Conservation (phyloP, 2,329 filamentous ascomycete genomes). For the Colletotrichum sp. region DNA sequence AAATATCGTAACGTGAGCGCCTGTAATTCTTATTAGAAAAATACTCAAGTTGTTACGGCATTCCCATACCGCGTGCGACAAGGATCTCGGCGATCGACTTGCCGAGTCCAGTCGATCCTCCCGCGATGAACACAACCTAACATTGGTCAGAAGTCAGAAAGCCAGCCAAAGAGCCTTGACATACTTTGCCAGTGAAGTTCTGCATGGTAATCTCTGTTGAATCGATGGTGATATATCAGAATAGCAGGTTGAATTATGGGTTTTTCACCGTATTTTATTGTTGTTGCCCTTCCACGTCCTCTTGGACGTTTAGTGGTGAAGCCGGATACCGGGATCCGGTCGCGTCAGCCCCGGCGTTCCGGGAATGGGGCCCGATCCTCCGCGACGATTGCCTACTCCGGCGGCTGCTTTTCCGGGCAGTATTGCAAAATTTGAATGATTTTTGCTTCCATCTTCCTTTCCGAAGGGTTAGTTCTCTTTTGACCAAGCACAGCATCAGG, state of each 20-base stretch:
- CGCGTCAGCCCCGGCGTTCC: background rate
- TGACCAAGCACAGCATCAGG: background rate
- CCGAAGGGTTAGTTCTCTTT: background rate
- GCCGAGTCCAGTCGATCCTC: constrained; percentile 28
- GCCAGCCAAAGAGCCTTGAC: background rate
- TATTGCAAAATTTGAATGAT: background rate
- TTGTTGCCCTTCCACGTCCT: background rate
- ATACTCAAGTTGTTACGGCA: background rate
- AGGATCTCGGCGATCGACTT: constrained; percentile 27
- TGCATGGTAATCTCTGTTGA: background rate
- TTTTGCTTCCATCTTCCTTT: background rate
- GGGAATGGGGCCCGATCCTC: background rate
- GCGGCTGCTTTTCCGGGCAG: background rate
- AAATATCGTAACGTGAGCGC: background rate
- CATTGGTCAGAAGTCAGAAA: background rate
- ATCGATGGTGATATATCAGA: background rate
- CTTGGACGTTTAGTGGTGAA: background rate
- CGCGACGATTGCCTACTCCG: background rate
- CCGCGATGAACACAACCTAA: constrained; percentile 28
- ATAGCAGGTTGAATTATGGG: background rate
- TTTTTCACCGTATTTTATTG: background rate
- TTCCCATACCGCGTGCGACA: background rate
- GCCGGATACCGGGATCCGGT: background rate
- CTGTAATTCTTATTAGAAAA: background rate
- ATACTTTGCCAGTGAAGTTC: background rate